A percentile compares a stretch with the other conserved stretches of the same genome.
Evolutionary conservation across 1,284 basidiomycete genomes (phyloP).

Genomic region (Sanguinoderma infundibulare): DNA sequence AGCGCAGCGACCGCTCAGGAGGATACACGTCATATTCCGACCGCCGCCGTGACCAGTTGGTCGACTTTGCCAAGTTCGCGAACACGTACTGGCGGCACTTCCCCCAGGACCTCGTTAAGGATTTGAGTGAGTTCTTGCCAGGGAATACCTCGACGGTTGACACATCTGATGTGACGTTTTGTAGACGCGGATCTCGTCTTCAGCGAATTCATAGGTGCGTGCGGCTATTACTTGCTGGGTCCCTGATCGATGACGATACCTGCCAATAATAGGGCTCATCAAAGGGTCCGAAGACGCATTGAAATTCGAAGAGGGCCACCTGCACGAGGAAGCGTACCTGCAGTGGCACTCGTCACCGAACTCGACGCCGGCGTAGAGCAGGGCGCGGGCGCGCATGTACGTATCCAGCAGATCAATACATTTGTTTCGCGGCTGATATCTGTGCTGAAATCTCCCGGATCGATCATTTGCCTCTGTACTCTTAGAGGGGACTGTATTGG

Average conservation of each 20-base stretch:
- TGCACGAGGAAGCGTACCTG: slow-evolving; percentile 53
- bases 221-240: background rate
- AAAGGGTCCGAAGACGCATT: slow-evolving; percentile 64
- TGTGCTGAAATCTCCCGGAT: no score
- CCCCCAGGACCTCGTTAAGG: slow-evolving; percentile 54
- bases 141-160: background rate
- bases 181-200: slow-evolving; percentile 67
- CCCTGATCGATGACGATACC: background rate
- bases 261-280: slow-evolving; percentile 58
- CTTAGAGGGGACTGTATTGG: no score
- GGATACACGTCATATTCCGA: no score
- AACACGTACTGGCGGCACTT: slow-evolving; percentile 68
- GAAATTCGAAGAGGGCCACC: slow-evolving; percentile 37
- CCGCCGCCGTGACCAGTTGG: slow-evolving; percentile 17
- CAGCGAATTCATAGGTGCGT: slow-evolving; percentile 65
- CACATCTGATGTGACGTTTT: background rate
- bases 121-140: slow-evolving; percentile 57
- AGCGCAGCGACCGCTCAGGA: background rate
- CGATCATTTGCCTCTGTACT: no score
- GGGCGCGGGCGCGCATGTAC: no score
- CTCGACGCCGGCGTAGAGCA: no score
- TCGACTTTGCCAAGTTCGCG: slow-evolving; percentile 57
- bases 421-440: no score
- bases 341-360: no score
- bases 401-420: no score